phyloP scores from a whole-genome alignment of 192 early-diverging fungal species.

The Fimicolochytrium jonesii region DNA sequence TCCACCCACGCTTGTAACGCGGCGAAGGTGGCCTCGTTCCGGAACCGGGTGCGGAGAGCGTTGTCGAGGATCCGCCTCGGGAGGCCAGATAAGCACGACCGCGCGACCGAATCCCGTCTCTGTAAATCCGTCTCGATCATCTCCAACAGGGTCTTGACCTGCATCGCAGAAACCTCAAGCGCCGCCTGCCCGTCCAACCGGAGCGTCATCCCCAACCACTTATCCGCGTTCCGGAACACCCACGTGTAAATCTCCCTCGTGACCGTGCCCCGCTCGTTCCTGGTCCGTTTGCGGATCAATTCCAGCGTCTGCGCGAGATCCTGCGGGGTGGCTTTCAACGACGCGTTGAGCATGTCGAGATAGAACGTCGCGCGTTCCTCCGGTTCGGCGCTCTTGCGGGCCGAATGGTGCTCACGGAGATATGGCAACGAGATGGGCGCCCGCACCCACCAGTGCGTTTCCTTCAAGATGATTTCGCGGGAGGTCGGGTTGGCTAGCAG shows the following conservation, averaged over 20 bases:
- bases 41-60: neutral
- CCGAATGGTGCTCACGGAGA: neutral
- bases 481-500: neutral
- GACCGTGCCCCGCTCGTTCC: neutral
- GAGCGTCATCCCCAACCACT: neutral
- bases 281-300: neutral
- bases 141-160: neutral
- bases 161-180: neutral
- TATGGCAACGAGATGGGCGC: neutral
- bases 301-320: neutral
- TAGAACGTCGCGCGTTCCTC: neutral
- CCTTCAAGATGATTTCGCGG: neutral
- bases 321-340: neutral
- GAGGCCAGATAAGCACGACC: neutral
- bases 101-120: neutral
- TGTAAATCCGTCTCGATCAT: neutral
- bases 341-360: neutral
- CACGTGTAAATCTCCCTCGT: neutral
- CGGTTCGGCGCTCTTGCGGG: neutral
- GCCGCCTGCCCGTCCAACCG: neutral
- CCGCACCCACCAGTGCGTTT: neutral
- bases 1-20: neutral
- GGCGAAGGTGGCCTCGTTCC: neutral
- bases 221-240: neutral
- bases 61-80: neutral